A percentile compares a stretch with the other conserved stretches of the same genome.
Evolutionary conservation across 2,329 filamentous ascomycete genomes (phyloP).

Genomic region (Cercospora brassicicola): DNA sequence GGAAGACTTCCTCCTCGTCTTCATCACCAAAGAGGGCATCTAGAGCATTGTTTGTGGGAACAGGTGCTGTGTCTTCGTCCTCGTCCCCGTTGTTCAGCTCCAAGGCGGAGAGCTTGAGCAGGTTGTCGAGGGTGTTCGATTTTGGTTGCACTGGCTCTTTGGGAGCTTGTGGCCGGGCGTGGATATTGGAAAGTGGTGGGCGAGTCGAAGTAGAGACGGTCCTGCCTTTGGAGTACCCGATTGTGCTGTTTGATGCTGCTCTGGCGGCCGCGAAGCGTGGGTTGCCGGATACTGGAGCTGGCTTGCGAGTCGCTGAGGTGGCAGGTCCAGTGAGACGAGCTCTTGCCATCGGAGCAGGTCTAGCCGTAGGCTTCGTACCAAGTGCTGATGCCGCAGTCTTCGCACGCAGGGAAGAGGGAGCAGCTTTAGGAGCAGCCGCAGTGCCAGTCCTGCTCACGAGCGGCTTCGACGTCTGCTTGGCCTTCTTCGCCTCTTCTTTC

Average conservation of each 20-base stretch:
- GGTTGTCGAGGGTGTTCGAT: conserved; percentile 27
- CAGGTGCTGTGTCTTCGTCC: conserved; percentile 20
- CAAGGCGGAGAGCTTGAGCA: conserved; percentile 29
- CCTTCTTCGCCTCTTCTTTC: conserved; percentile 32
- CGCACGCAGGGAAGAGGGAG: conserved; percentile 56
- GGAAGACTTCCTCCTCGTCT: conserved; percentile 29
- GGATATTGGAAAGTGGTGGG: conserved; percentile 29
- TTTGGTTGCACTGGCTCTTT: conserved; percentile 15
- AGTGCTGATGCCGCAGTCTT: conserved; percentile 51
- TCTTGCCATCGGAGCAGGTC: conserved; percentile 40
- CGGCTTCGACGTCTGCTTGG: conserved; percentile 12
- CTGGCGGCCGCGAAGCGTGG: conserved; percentile 63
- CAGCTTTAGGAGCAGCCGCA: conserved; percentile 20
- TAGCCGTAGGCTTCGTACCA: conserved; percentile 34
- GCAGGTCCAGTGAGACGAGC: conserved; percentile 42
- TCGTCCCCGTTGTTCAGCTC: conserved; percentile 12
- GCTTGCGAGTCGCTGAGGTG: conserved; percentile 18
- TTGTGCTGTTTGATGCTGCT: conserved; percentile 72
- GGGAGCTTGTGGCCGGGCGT: conserved; percentile 15
- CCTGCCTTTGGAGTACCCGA: conserved; percentile 81
- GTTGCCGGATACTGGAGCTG: conserved; percentile 27
- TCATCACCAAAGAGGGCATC: conserved; percentile 10
- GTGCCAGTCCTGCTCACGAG: conserved; percentile 14
- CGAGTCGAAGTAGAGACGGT: conserved; percentile 47
- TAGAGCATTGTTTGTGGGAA: background rate